Evolutionary conservation across 371 early-diverging fungal genomes (phyloP).

Genomic region (Batrachochytrium dendrobatidis): DNA sequence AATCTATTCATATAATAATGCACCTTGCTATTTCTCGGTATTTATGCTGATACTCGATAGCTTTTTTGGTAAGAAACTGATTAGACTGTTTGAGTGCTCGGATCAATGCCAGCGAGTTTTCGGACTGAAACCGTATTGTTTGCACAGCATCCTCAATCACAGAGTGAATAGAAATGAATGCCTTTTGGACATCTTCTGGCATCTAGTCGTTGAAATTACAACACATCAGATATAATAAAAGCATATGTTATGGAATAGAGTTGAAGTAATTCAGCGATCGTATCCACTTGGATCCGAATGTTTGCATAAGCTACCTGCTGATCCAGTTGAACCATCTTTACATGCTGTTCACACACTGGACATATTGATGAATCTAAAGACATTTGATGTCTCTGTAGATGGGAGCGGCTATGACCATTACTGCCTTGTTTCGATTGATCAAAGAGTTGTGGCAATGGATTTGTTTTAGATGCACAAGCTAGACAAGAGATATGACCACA

Average conservation of each 20-base stretch:
- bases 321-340: not conserved
- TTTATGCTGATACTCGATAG: not conserved
- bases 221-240: too few relatives aligned
- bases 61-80: not conserved
- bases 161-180: not conserved
- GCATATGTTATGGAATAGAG: too few relatives aligned
- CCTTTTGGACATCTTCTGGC: constrained; percentile 5
- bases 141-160: not conserved
- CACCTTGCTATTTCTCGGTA: too few relatives aligned
- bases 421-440: not conserved
- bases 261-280: too few relatives aligned
- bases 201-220: too few relatives aligned
- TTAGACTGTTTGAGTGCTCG: not conserved
- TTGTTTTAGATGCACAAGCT: not conserved
- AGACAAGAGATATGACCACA: not conserved
- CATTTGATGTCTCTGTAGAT: not conserved
- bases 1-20: too few relatives aligned
- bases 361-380: not conserved
- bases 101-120: not conserved
- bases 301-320: too few relatives aligned
- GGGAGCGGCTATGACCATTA: not conserved
- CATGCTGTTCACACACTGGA: not conserved
- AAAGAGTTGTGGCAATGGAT: too few relatives aligned
- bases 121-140: not conserved
- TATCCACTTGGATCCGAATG: too few relatives aligned